Percentiles rank a stretch among this genome's conserved stretches.
Conservation (phyloP, 1,139 yeast species). For the Yarrowia galli region DNA sequence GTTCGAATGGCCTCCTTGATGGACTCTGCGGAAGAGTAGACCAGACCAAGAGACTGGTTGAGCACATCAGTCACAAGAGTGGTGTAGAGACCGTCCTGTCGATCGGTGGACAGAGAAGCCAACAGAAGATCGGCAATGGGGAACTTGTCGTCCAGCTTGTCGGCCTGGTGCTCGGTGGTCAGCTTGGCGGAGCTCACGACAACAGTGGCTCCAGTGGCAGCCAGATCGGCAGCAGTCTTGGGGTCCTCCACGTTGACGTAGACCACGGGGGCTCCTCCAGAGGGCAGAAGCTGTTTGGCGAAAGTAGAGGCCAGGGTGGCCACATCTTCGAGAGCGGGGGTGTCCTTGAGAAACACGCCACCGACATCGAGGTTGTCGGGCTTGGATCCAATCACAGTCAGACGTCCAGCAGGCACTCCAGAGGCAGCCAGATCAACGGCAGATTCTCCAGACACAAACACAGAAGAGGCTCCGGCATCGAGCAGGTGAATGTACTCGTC, state of each 20-base stretch:
- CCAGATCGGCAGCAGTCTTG: constrained; percentile 5
- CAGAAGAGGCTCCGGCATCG: constrained; percentile 68
- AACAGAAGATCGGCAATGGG: constrained; percentile 60
- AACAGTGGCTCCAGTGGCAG: constrained; percentile 24
- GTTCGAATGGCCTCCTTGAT: constrained; percentile 81
- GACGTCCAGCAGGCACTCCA: constrained; percentile 68
- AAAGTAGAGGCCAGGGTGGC: constrained; percentile 13
- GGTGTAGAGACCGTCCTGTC: constrained; percentile 84
- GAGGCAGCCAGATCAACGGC: constrained; percentile 54
- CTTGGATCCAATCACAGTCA: constrained; percentile 54
- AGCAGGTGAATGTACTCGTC: constrained; percentile 63
- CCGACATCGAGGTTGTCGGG: constrained; percentile 23
- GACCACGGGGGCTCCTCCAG: constrained; percentile 33
- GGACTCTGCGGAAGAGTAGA: constrained; percentile 85
- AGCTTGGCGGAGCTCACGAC: constrained; percentile 20
- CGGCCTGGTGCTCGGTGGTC: constrained; percentile 31
- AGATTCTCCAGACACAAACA: constrained; percentile 56
- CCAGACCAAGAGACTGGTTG: constrained; percentile 81
- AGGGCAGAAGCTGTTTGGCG: constrained; percentile 29
- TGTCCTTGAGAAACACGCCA: constrained; percentile 10
- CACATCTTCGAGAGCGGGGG: constrained; percentile 15
- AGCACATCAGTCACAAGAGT: constrained; percentile 79
- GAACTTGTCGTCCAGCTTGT: constrained; percentile 41
- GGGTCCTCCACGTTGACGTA: constrained; percentile 27
- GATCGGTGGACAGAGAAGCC: constrained; percentile 74